Evolutionary conservation across 2,329 filamentous ascomycete species (phyloP).

Genomic region (Plectosphaerella cucumerina): DNA sequence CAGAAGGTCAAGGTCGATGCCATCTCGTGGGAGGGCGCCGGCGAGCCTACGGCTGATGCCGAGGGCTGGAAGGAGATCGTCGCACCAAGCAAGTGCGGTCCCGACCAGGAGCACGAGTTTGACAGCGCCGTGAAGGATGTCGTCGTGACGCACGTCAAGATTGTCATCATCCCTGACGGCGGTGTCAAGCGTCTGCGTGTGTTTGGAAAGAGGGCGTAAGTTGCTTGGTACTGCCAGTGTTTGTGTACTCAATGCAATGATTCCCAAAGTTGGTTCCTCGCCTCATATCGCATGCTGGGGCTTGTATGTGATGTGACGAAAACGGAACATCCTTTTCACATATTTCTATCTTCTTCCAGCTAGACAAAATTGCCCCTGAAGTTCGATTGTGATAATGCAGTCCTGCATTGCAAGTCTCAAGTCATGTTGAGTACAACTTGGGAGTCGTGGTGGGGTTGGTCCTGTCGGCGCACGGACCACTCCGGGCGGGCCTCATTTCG

Average conservation of each 20-base stretch:
- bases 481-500: no score
- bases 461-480: not conserved
- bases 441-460: no score
- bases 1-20: conserved; percentile 68
- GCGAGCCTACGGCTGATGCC: conserved; percentile 52
- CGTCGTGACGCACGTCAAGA: conserved; percentile 76
- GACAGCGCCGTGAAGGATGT: conserved; percentile 49
- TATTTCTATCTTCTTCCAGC: no score
- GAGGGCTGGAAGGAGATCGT: conserved; percentile 64
- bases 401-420: no score
- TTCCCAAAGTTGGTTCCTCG: not conserved
- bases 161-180: conserved; percentile 90
- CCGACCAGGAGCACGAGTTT: conserved; percentile 70
- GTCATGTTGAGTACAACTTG: no score
- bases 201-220: conserved; percentile 55
- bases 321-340: no score
- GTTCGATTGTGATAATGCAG: no score
- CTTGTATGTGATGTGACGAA: no score
- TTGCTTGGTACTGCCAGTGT: not conserved
- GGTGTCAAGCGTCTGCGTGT: conserved; percentile 85
- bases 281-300: no score
- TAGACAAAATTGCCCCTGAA: no score
- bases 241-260: not conserved
- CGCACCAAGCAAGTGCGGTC: conserved; percentile 62
- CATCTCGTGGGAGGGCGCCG: conserved; percentile 48